These are phyloP conservation scores for Leccinum discolor DNA, from an alignment of 1,284 basidiomycete genomes.

Conservation along the genomic window DNA sequence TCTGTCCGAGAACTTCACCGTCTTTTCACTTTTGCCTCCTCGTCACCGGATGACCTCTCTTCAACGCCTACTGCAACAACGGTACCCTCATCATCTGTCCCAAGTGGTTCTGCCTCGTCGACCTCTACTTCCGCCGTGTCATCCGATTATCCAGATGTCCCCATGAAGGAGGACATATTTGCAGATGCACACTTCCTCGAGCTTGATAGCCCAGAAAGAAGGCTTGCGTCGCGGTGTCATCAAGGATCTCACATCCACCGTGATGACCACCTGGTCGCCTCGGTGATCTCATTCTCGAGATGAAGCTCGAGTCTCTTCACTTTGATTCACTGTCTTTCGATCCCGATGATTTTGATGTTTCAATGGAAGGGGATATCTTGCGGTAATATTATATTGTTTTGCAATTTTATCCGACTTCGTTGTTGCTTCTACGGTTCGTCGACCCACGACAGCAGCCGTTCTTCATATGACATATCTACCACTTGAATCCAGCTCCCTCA, in stretches of 20 bases:
- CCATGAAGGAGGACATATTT: conserved; percentile 18
- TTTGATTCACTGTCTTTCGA: conserved; percentile 70
- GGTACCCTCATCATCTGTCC: not conserved
- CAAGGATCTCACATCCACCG: conserved; percentile 5
- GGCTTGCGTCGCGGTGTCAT: conserved; percentile 4
- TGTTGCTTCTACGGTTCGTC: conserved; percentile 3
- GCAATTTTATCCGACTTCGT: not conserved
- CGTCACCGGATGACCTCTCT: conserved; percentile 27
- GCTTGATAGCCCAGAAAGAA: conserved; percentile 17
- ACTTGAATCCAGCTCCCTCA: conserved; percentile 3
- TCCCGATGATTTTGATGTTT: conserved; percentile 47
- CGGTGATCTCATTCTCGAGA: conserved; percentile 36
- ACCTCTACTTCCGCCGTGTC: conserved; percentile 15
- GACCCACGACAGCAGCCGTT: not conserved
- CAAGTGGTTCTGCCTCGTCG: conserved; percentile 6
- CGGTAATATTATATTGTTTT: conserved; percentile 14
- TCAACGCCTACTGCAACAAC: conserved; percentile 3
- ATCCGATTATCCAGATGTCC: conserved; percentile 16
- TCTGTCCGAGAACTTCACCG: conserved; percentile 36
- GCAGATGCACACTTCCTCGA: conserved; percentile 20
- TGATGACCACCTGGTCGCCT: not conserved
- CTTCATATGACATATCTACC: conserved; percentile 8
- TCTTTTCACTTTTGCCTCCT: conserved; percentile 34
- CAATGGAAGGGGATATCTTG: conserved; percentile 14
- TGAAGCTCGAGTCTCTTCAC: conserved; percentile 67